Base-by-base conservation (phyloP, 371 early-diverging fungal species). In the Synchytrium microbalum region DNA sequence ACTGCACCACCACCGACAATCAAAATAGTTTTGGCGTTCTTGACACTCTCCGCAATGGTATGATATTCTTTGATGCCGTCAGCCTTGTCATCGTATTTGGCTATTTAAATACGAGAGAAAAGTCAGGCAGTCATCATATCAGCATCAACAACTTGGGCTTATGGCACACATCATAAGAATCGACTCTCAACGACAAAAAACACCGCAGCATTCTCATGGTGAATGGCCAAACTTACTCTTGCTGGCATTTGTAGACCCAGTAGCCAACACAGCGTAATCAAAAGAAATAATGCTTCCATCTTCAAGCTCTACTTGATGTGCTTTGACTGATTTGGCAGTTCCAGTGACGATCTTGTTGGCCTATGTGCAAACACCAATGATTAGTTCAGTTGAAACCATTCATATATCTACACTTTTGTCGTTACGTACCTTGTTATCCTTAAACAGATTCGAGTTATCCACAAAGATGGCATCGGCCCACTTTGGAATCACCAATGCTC, bases 1-100 rank as follows among this genome's bases (percentile, higher is more conserved):
- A 71, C 69, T 1, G 77, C 64, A 32, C 88, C 88, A 19, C 78
- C 88, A 57, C 88, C 88, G 54, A 83, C 78, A 32, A 88, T 67
- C 25, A 85, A 61, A 1, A 86, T 75, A 29, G 70, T 72, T 58
- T 76, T 65, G 27, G 84, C 65, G 63, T 75, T 68, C 32, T 63
- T 64, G 64, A 87, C 83, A 3, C 65, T 65, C 24, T 56, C 56
- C 1, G 38, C 31, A 28, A 67, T 54, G 27, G 31, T 54, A 13
- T 52, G 32, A 3, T 31, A 26, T 28, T 62, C 67, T 31, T 23
- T 32, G 23, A 33, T 27, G 25, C 33, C 53, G 16, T 61, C 32
- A 10, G 46, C 24, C 13, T 25, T 54, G 19, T 38, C 19, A 5
- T 10, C 46, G 46, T 19, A 38, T n/a, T n/a, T 10, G 46, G 46